These are phyloP conservation scores for Pisolithus marmoratus DNA, from an alignment of 768 basidiomycete species.

Conservation along the genomic window DNA sequence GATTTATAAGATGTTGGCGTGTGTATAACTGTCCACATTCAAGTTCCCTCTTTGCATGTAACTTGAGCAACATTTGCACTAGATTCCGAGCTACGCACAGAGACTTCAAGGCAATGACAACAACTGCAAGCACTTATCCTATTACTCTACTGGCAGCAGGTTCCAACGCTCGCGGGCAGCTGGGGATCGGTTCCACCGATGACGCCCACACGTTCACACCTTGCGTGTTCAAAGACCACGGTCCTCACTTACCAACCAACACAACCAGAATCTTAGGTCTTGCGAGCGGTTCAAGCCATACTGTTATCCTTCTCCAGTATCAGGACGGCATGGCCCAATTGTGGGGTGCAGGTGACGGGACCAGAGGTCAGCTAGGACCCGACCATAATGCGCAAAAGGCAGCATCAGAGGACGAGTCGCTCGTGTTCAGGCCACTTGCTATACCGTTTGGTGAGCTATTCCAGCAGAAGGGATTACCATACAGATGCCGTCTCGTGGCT, in stretches of 20 bases:
- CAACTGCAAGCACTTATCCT: background rate
- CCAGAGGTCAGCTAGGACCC: conserved; percentile 66
- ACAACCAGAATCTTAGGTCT: conserved; percentile 41
- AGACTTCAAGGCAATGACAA: background rate
- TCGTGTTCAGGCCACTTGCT: conserved; percentile 44
- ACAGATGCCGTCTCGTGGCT: conserved; percentile 45
- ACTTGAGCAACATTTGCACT: background rate
- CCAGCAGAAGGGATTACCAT: conserved; percentile 27
- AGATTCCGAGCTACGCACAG: background rate
- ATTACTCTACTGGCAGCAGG: conserved; percentile 35
- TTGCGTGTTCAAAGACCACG: conserved; percentile 27
- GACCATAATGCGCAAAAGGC: conserved; percentile 16
- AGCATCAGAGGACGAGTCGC: conserved; percentile 14
- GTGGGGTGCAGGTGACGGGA: conserved; percentile 74
- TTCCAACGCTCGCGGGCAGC: conserved; percentile 46
- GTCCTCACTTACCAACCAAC: conserved; percentile 18
- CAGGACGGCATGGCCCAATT: conserved; percentile 34
- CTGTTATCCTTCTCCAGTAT: conserved; percentile 55
- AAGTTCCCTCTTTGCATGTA: background rate
- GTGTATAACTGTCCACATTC: background rate
- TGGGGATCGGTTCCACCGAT: conserved; percentile 33
- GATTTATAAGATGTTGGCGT: background rate
- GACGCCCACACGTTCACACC: conserved; percentile 37
- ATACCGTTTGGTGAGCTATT: conserved; percentile 30
- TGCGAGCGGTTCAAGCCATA: conserved; percentile 75